Conservation (phyloP, 73 alveolate species). For the Stentor roeselii region DNA sequence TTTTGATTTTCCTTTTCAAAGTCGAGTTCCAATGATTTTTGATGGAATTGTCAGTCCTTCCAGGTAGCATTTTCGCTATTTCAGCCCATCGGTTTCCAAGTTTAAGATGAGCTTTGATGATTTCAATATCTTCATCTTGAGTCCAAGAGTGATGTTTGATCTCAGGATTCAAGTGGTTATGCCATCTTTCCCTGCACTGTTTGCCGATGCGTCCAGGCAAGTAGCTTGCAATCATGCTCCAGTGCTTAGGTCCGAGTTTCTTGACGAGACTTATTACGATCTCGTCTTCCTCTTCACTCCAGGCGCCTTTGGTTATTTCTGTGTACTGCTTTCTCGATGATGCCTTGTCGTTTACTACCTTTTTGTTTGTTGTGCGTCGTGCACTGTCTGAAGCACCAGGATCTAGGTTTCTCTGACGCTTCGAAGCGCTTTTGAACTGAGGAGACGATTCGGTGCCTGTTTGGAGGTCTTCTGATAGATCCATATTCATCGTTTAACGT, state of each 20-base stretch:
- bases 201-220: slow-evolving; percentile 60
- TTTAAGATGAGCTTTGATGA: slow-evolving; percentile 41
- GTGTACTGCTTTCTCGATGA: not conserved
- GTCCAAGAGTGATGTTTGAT: slow-evolving; percentile 52
- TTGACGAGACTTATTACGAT: slow-evolving; percentile 47
- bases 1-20: slow-evolving; percentile 39
- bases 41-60: slow-evolving; percentile 52
- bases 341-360: not conserved
- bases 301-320: slow-evolving; percentile 39
- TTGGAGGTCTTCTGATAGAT: no score
- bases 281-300: slow-evolving; percentile 64
- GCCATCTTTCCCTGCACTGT: slow-evolving; percentile 63
- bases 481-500: no score
- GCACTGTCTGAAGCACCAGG: no score
- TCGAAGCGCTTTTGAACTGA: no score
- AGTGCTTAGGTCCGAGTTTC: slow-evolving; percentile 54
- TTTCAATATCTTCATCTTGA: slow-evolving; percentile 49
- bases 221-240: slow-evolving; percentile 38
- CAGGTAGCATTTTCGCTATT: slow-evolving; percentile 45
- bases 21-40: slow-evolving; percentile 62
- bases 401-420: no score
- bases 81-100: slow-evolving; percentile 55
- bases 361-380: not conserved
- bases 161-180: slow-evolving; percentile 46
- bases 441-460: no score